These are phyloP conservation scores for Anthoceros angustus DNA, from an alignment of 225 moss, liverwort and hornwort species.

Conservation along the genomic window DNA sequence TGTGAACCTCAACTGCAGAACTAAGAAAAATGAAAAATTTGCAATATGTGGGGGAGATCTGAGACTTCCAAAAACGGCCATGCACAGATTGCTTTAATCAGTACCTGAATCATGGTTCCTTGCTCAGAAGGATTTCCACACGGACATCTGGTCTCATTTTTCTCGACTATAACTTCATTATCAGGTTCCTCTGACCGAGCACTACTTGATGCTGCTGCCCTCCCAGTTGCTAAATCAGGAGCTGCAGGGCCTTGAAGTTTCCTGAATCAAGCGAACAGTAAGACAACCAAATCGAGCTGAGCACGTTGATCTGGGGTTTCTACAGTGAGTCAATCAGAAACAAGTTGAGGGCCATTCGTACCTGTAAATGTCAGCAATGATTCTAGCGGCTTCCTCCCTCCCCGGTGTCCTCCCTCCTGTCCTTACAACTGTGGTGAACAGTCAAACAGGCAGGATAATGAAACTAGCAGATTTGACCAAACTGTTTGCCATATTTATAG, in stretches of 20 bases:
- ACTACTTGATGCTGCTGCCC: constrained; percentile 77
- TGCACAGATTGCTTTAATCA: not conserved
- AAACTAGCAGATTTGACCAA: no score
- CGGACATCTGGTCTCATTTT: constrained; percentile 69
- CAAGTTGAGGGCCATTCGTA: constrained; percentile 12
- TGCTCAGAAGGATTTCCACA: constrained; percentile 65
- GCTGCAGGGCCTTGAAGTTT: not conserved
- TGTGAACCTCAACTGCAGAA: not conserved
- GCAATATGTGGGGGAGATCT: not conserved
- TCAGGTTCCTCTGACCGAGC: constrained; percentile 73
- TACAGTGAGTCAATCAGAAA: not conserved
- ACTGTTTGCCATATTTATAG: no score
- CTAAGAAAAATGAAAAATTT: not conserved
- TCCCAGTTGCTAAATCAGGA: constrained; percentile 17
- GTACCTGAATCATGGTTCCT: constrained; percentile 91
- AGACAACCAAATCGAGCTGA: not conserved
- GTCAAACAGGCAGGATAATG: not conserved
- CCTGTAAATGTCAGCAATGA: constrained; percentile 93
- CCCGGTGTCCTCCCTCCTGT: constrained; percentile 47
- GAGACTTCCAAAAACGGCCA: not conserved
- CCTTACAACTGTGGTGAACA: constrained; percentile 32
- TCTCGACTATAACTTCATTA: constrained; percentile 45
- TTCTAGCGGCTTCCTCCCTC: constrained; percentile 74
- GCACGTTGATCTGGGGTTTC: not conserved
- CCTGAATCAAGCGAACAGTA: not conserved